phyloP scores from a whole-genome alignment of 768 basidiomycete genomes.

The Cystobasidium onofrii region DNA sequence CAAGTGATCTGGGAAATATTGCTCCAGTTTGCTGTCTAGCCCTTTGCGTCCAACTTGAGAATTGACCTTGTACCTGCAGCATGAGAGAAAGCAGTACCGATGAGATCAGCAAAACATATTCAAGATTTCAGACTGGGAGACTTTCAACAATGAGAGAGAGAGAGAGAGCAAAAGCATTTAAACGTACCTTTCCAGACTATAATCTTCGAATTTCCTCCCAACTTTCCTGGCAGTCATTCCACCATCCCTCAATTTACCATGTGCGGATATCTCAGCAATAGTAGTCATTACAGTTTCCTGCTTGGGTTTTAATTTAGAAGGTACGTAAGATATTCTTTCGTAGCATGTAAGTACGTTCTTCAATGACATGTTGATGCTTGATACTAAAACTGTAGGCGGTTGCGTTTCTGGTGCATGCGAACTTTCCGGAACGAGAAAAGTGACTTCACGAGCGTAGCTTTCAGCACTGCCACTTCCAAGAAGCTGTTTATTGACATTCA shows the following conservation, averaged over 20 bases:
- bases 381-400: slow-evolving; percentile 17
- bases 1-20: slow-evolving; percentile 14
- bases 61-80: slow-evolving; percentile 22
- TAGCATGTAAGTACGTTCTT: slow-evolving; percentile 31
- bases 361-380: slow-evolving; percentile 31
- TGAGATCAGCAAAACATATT: too few relatives aligned
- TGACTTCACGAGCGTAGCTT: slow-evolving; percentile 31
- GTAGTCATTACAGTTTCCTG: slow-evolving; percentile 14
- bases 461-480: slow-evolving; percentile 18
- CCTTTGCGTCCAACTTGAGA: slow-evolving; percentile 19
- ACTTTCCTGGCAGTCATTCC: slow-evolving; percentile 15
- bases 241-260: slow-evolving; percentile 21
- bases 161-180: too few relatives aligned
- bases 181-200: slow-evolving; percentile 23
- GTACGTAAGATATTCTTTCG: slow-evolving; percentile 12
- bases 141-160: too few relatives aligned
- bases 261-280: slow-evolving; percentile 18
- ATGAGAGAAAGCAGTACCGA: neutral
- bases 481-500: slow-evolving; percentile 8
- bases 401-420: neutral
- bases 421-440: slow-evolving; percentile 15
- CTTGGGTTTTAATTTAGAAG: neutral
- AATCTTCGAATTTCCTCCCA: slow-evolving; percentile 26
- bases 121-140: too few relatives aligned
- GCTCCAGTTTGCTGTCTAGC: slow-evolving; percentile 1